These are phyloP conservation scores for Penicillium vulpinum DNA, from an alignment of 2,329 filamentous ascomycete species.

Conservation along the genomic window DNA sequence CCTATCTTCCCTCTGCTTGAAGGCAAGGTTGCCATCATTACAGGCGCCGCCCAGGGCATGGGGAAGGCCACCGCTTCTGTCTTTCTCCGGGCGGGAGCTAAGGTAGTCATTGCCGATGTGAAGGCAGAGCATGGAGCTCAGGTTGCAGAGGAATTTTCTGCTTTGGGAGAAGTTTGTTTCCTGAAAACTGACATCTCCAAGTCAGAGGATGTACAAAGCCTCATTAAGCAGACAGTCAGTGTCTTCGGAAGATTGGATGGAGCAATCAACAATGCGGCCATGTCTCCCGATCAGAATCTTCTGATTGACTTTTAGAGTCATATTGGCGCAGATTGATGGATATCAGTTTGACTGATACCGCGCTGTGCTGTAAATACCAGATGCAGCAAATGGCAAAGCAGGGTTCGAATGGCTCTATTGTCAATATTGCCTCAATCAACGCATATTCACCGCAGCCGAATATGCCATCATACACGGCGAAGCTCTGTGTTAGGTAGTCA, in stretches of 20 bases:
- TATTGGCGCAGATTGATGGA: constrained; percentile 41
- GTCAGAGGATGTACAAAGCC: constrained; percentile 31
- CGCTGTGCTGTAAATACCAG: constrained; percentile 32
- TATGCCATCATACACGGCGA: constrained; percentile 45
- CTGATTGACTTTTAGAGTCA: constrained; percentile 33
- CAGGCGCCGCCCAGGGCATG: constrained; percentile 33
- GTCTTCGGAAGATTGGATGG: constrained; percentile 44
- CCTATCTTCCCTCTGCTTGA: constrained; percentile 9
- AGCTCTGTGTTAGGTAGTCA: no score
- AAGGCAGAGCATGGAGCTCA: constrained; percentile 47
- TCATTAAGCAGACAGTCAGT: constrained; percentile 34
- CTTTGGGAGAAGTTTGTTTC: constrained; percentile 23
- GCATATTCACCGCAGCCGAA: constrained; percentile 37
- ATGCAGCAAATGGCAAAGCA: constrained; percentile 45
- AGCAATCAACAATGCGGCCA: constrained; percentile 47
- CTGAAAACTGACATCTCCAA: constrained; percentile 30
- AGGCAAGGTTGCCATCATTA: constrained; percentile 25
- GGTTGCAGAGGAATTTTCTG: constrained; percentile 8
- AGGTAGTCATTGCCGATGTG: constrained; percentile 75
- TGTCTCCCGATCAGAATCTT: constrained; percentile 23
- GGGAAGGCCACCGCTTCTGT: constrained; percentile 42
- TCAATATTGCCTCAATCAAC: constrained; percentile 47
- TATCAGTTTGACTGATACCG: constrained; percentile 45
- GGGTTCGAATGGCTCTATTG: constrained; percentile 32
- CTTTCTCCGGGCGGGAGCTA: constrained; percentile 78